These are phyloP conservation scores for Cytospora schulzeri DNA, from an alignment of 2,329 filamentous ascomycete species.

Conservation along the genomic window DNA sequence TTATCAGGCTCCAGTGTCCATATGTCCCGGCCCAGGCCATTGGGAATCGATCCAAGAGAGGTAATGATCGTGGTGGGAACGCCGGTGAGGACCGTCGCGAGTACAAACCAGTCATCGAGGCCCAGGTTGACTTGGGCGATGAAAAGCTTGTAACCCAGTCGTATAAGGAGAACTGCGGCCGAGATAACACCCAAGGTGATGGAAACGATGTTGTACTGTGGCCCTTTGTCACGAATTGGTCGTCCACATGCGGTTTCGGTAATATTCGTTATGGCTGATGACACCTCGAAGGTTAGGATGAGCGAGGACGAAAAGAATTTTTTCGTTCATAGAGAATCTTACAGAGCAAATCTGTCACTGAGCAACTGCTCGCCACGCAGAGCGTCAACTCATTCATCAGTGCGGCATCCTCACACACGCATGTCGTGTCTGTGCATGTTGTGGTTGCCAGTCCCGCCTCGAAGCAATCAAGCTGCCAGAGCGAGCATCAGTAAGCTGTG, in stretches of 20 bases:
- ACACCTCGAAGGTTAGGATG: slow-evolving; percentile 2
- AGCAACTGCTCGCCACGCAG: slow-evolving; percentile 22
- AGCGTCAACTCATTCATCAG: slow-evolving; percentile 12
- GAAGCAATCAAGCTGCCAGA: slow-evolving; percentile 20
- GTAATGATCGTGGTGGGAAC: slow-evolving; percentile 37
- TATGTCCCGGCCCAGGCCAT: slow-evolving; percentile 30
- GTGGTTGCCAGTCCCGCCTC: slow-evolving; percentile 5
- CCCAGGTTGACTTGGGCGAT: slow-evolving; percentile 36
- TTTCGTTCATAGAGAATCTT: background rate
- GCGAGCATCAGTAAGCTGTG: slow-evolving; percentile 1
- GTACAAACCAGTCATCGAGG: slow-evolving; percentile 41
- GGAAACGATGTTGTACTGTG: slow-evolving; percentile 15
- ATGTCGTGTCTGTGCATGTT: slow-evolving; percentile 14
- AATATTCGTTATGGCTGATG: slow-evolving; percentile 22
- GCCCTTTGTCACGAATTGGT: slow-evolving; percentile 20
- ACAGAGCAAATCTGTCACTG: slow-evolving; percentile 13
- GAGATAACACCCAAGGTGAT: slow-evolving; percentile 38
- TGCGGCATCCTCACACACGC: slow-evolving; percentile 18
- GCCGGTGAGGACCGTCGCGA: slow-evolving; percentile 34
- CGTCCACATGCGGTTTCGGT: slow-evolving; percentile 24
- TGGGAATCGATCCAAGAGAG: slow-evolving; percentile 42
- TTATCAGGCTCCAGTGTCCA: slow-evolving; percentile 29
- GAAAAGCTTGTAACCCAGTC: slow-evolving; percentile 40
- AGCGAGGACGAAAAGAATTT: background rate
- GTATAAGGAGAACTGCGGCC: slow-evolving; percentile 41